These are phyloP conservation scores for Pseudoneurospora amorphoporcata DNA, from an alignment of 495 filamentous ascomycete genomes.

Conservation along the genomic window DNA sequence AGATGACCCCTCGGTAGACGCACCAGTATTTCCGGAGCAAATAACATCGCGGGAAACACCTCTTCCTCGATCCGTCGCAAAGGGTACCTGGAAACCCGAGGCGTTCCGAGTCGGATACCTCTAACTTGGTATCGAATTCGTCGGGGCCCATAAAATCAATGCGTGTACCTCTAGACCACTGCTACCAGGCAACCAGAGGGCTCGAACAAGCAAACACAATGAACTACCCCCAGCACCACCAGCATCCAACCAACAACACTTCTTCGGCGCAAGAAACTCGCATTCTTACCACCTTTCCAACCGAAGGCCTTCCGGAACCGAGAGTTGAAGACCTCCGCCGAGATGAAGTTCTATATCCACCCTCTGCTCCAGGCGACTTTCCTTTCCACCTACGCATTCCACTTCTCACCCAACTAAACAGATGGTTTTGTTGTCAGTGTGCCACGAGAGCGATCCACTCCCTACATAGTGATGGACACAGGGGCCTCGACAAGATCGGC, in stretches of 20 bases:
- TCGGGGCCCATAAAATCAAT: not conserved
- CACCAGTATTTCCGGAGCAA: not conserved
- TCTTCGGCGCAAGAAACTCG: conserved; percentile 4
- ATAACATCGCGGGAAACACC: not conserved
- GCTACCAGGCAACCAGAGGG: not conserved
- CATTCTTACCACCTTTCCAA: conserved; percentile 18
- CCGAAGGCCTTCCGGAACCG: conserved; percentile 13
- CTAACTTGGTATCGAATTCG: not conserved
- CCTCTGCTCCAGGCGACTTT: not conserved
- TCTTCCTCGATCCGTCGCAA: not conserved
- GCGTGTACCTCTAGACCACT: not conserved
- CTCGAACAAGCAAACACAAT: not conserved
- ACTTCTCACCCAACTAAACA: conserved; percentile 9
- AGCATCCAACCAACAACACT: not conserved
- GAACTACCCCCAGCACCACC: not conserved
- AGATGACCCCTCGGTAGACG: not conserved
- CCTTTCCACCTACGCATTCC: not conserved
- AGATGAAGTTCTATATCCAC: not conserved
- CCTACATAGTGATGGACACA: not conserved
- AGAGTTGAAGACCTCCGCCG: not conserved
- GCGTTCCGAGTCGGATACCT: not conserved
- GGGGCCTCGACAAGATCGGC: conserved; percentile 11
- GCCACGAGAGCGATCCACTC: not conserved
- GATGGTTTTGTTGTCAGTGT: conserved; percentile 22
- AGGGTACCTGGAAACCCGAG: not conserved